A percentile compares a stretch with the other conserved stretches of the same genome.
These are phyloP conservation scores for Galeopsis tetrahit DNA, from an alignment of 257 asterid species.

Conservation along the genomic window DNA sequence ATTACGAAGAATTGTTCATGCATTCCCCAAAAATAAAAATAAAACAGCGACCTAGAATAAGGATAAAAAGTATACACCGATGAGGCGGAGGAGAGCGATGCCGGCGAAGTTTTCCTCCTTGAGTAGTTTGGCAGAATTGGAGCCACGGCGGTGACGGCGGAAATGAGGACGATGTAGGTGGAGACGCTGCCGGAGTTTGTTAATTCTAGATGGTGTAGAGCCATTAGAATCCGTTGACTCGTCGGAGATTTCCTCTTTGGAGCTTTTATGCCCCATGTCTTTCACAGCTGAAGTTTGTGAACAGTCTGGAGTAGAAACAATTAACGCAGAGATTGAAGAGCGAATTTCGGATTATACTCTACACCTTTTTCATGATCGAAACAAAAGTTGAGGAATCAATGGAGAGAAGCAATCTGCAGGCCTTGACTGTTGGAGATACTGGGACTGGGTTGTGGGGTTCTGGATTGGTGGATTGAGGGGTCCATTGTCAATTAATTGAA, in stretches of 20 bases:
- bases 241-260: slow-evolving; percentile 49
- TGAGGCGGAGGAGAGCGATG: slow-evolving; percentile 75
- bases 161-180: slow-evolving; percentile 51
- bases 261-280: slow-evolving; percentile 74
- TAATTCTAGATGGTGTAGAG: slow-evolving; percentile 51
- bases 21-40: background rate
- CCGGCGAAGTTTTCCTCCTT: slow-evolving; percentile 85
- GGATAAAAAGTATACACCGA: slow-evolving; percentile 47
- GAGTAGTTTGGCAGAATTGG: slow-evolving; percentile 52
- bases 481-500: background rate
- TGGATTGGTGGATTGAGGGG: background rate
- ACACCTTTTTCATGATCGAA: background rate
- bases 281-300: background rate
- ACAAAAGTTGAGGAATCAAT: background rate
- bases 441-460: background rate
- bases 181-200: slow-evolving; percentile 62
- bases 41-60: background rate
- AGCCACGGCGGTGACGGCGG: slow-evolving; percentile 49
- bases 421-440: background rate
- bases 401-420: background rate
- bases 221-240: slow-evolving; percentile 52
- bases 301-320: background rate
- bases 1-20: background rate
- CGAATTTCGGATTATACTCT: background rate
- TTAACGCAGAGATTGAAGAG: background rate